Evolutionary conservation across 2,329 filamentous ascomycete species (phyloP).

Genomic region (Calonectria ilicicola): DNA sequence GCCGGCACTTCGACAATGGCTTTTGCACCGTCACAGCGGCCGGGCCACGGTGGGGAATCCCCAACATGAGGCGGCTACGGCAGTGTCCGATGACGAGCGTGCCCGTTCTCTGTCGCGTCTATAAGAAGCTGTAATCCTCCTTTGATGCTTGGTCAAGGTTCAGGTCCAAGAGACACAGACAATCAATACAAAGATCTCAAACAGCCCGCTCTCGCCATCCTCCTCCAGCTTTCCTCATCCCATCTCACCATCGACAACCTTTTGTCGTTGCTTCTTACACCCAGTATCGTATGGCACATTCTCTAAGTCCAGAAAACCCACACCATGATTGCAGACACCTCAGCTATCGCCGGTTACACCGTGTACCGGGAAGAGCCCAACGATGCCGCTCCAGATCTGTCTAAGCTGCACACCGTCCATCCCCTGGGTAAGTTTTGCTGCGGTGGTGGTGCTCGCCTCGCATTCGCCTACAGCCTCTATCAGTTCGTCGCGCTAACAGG

Average conservation of each 20-base stretch:
- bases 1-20: background rate
- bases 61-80: slow-evolving; percentile 23
- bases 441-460: no score
- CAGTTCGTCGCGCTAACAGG: slow-evolving; percentile 18
- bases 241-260: slow-evolving; percentile 15
- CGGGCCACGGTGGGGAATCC: background rate
- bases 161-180: background rate
- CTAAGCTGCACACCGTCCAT: slow-evolving; percentile 48
- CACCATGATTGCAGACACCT: slow-evolving; percentile 57
- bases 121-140: slow-evolving; percentile 39
- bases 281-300: slow-evolving; percentile 44
- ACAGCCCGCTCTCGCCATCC: background rate
- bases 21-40: slow-evolving; percentile 4
- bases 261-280: slow-evolving; percentile 5
- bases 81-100: slow-evolving; percentile 19
- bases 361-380: slow-evolving; percentile 57
- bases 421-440: slow-evolving; percentile 48
- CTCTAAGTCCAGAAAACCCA: slow-evolving; percentile 47
- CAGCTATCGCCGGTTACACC: slow-evolving; percentile 58
- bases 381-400: slow-evolving; percentile 50
- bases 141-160: background rate
- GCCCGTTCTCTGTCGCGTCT: slow-evolving; percentile 25
- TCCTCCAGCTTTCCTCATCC: background rate
- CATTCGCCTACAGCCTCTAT: background rate
- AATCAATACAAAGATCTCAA: background rate